Percentiles rank a stretch among this genome's conserved stretches.
Conservation (phyloP, 805 yeast genomes). For the Ogataea siamensis region DNA sequence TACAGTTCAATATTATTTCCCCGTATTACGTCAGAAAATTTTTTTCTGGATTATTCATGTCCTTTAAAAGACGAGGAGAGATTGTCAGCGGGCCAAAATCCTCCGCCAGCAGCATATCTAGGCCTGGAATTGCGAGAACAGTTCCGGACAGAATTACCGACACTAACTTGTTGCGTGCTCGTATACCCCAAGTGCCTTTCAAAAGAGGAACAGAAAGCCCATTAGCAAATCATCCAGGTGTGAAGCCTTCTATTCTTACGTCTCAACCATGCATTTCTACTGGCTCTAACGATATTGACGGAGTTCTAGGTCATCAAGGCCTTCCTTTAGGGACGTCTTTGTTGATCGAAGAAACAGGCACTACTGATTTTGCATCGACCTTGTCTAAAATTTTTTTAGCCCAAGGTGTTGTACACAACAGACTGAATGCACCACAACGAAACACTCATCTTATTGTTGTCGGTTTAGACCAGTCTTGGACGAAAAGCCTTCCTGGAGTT, state of each 20-base stretch:
- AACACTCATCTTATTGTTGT: conserved; percentile 64
- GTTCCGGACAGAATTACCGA: neutral
- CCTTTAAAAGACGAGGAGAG: conserved; percentile 59
- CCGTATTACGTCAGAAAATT: conserved; percentile 6
- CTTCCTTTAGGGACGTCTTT: conserved; percentile 74
- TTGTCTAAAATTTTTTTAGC: conserved; percentile 67
- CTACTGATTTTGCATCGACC: conserved; percentile 82
- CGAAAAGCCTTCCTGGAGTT: conserved; percentile 70
- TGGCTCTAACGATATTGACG: conserved; percentile 76
- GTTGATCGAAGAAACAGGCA: conserved; percentile 77
- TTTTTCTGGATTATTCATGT: conserved; percentile 37
- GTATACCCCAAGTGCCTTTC: too few relatives aligned
- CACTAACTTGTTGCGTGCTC: neutral
- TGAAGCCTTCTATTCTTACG: conserved; percentile 73
- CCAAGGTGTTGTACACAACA: conserved; percentile 70
- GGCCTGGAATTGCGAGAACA: conserved; percentile 7
- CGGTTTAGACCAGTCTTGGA: conserved; percentile 59
- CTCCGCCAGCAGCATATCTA: conserved; percentile 14
- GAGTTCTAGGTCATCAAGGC: conserved; percentile 75
- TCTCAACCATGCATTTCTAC: conserved; percentile 78
- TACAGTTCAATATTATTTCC: neutral
- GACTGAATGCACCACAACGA: conserved; percentile 40
- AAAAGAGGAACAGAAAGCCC: conserved; percentile 1
- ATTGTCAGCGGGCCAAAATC: conserved; percentile 30
- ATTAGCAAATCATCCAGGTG: conserved; percentile 48